Evolutionary conservation across 208 protist genomes (phyloP).

Genomic region (Vickermania ingenoplastis): DNA sequence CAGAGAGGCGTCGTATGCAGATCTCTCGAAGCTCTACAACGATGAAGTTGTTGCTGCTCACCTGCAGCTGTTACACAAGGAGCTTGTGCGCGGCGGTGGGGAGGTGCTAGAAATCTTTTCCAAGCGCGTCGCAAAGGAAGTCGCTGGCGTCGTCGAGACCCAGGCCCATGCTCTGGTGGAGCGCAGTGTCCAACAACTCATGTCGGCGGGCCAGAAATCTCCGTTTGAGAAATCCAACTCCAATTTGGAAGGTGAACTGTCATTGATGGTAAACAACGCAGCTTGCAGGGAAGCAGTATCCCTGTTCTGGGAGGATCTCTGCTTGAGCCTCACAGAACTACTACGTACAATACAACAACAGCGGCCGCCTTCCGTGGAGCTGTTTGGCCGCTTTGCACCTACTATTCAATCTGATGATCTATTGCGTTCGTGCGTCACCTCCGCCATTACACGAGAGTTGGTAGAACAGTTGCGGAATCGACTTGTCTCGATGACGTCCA

Average conservation of each 20-base stretch:
- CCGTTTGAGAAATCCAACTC: conserved; percentile 21
- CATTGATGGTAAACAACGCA: conserved; percentile 29
- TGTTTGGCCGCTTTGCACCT: conserved; percentile 46
- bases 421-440: conserved; percentile 32
- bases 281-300: conserved; percentile 38
- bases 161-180: conserved; percentile 41
- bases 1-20: conserved; percentile 26
- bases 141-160: conserved; percentile 35
- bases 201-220: conserved; percentile 39
- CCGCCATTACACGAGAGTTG: conserved; percentile 40
- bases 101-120: conserved; percentile 45
- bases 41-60: conserved; percentile 28
- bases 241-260: neutral
- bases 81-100: conserved; percentile 35
- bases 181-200: conserved; percentile 29
- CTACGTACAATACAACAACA: conserved; percentile 17
- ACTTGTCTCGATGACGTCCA: conserved; percentile 64
- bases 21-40: conserved; percentile 64
- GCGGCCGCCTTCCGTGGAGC: conserved; percentile 15
- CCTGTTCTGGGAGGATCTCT: conserved; percentile 55
- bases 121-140: conserved; percentile 36
- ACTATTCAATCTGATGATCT: conserved; percentile 46
- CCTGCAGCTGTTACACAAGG: conserved; percentile 33
- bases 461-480: conserved; percentile 49
- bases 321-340: conserved; percentile 21